Evolutionary conservation across 208 protist genomes (phyloP), one percentile per base, ranked within the genome.

Genomic region (Strigomonas galati): DNA sequence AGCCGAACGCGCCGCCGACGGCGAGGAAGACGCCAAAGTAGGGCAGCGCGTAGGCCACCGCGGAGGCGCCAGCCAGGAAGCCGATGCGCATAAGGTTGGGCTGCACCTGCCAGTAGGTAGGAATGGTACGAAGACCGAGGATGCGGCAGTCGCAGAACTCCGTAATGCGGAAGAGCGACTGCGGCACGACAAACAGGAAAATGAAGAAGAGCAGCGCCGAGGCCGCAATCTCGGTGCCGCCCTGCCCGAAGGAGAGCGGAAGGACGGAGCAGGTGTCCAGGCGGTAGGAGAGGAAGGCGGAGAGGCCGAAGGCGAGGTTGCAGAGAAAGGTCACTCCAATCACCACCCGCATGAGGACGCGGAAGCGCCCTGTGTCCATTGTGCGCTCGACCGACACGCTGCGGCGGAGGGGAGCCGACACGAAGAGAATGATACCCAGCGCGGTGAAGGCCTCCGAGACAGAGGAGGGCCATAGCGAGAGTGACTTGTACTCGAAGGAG

Each of bases 161-260:
- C 7, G 61, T 72, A 7, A 82, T 40, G 31, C 54, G 65, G 59
- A 82, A 82, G 28, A 78, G 69, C 26, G 62, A 17, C 44, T 70
- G 65, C 2, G 77, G 77, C 63, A 82, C 75, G 67, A 79, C 70
- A 19, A 67, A 72, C n/a, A 82, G 37, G 52, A 76, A 79, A 32
- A 72, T 69, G 32, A 82, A 69, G 72, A 82, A 82, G 63, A 82
- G 71, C 6, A 82, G 63, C 35, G 72, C 61, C 43, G 70, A 65
- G 59, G 71, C 64, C 3, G 68, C 77, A 10, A 72, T 49, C 73
- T 78, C 72, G 27, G 75, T 57, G 0, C 53, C 10, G 32, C 64
- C 65, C 60, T 71, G 27, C 57, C 65, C 31, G 37, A 82, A 71
- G 54, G 77, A 78, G n/a, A 71, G 59, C 15, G 72, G 58, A 0